phyloP scores from a whole-genome alignment of 257 asterid species.

The Anisodus acutangulus region DNA sequence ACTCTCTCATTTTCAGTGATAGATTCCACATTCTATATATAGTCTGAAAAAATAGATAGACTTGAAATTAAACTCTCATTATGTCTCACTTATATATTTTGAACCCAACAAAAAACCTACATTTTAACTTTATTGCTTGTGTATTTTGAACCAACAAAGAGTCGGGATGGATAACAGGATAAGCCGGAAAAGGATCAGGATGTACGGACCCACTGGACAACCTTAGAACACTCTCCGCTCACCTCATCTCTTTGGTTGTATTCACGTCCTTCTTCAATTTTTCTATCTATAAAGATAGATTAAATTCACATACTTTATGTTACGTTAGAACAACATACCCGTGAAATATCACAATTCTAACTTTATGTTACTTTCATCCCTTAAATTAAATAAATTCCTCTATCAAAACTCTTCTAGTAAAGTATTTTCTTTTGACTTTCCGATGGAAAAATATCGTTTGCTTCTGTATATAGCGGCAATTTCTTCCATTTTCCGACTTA shows the following conservation, averaged over 20 bases:
- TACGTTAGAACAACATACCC: background rate
- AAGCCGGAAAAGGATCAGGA: too few species aligned
- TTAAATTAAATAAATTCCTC: background rate
- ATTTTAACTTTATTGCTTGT: too few species aligned
- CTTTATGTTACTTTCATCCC: background rate
- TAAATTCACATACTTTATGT: slow-evolving; percentile 1
- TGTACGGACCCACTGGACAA: too few species aligned
- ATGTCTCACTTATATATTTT: too few species aligned
- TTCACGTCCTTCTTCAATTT: slow-evolving; percentile 26
- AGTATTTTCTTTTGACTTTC: background rate
- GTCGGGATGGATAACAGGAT: too few species aligned
- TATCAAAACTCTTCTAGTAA: slow-evolving; percentile 28
- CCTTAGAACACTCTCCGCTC: background rate
- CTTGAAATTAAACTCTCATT: too few species aligned
- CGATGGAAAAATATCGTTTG: slow-evolving; percentile 46
- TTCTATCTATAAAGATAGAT: background rate
- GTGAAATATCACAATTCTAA: too few species aligned
- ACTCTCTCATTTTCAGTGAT: too few species aligned
- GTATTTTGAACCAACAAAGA: too few species aligned
- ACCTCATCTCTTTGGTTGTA: background rate
- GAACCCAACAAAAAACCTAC: too few species aligned
- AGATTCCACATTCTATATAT: too few species aligned
- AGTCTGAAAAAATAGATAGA: too few species aligned
- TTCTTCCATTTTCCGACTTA: slow-evolving; percentile 46
- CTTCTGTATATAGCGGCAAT: slow-evolving; percentile 50